A percentile compares a stretch with the other conserved stretches of the same genome.
These are phyloP conservation scores for Reutealis trisperma DNA, from an alignment of 345 rosid species.

Conservation along the genomic window DNA sequence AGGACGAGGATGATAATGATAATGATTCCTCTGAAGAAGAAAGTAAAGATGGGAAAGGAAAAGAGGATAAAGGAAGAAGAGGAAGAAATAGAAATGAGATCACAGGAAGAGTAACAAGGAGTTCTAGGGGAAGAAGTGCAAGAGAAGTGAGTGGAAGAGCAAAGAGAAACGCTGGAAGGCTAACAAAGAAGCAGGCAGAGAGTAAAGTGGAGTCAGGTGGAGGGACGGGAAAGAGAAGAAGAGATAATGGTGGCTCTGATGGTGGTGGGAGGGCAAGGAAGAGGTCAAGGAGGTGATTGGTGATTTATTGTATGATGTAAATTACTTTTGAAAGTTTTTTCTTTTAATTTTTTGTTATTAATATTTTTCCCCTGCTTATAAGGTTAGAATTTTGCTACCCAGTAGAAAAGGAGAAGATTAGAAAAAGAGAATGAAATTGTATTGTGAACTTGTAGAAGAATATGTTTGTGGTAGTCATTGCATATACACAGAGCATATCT, in stretches of 20 bases:
- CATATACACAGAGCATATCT: conserved; percentile 17
- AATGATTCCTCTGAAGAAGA: conserved; percentile 23
- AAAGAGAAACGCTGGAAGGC: conserved; percentile 43
- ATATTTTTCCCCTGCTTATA: background rate
- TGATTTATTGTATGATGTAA: conserved; percentile 35
- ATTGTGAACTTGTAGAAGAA: conserved; percentile 1
- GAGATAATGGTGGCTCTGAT: conserved; percentile 36
- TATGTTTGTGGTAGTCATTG: conserved; percentile 12
- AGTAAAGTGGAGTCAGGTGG: conserved; percentile 5
- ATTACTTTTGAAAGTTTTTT: conserved; percentile 17
- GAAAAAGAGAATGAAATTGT: conserved; percentile 6
- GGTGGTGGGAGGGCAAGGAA: conserved; percentile 42
- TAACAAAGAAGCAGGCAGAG: conserved; percentile 30
- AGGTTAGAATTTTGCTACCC: conserved; percentile 1
- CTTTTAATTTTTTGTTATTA: background rate
- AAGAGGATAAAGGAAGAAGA: conserved; percentile 22
- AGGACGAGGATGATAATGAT: background rate
- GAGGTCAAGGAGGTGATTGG: conserved; percentile 44
- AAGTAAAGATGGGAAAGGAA: conserved; percentile 23
- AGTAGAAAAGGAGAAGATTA: background rate
- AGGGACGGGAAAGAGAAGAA: conserved; percentile 33
- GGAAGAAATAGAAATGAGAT: conserved; percentile 18
- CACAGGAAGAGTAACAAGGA: conserved; percentile 35
- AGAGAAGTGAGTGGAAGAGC: conserved; percentile 39
- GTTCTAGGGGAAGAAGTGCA: conserved; percentile 40